These are phyloP conservation scores for Neurospora cerealis DNA, from an alignment of 495 filamentous ascomycete species.

Conservation along the genomic window DNA sequence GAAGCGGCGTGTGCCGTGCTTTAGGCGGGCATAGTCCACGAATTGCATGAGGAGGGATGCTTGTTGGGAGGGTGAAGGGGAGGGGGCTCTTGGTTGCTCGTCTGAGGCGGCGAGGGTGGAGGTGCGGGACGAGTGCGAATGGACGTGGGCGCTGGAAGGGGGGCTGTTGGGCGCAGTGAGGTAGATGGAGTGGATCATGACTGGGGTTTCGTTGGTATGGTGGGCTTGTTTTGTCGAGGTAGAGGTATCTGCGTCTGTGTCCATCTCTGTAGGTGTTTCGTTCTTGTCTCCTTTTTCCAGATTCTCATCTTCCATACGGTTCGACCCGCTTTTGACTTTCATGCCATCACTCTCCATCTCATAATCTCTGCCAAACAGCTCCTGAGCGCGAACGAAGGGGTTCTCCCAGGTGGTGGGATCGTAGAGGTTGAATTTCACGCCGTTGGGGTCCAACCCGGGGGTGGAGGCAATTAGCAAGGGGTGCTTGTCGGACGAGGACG, in stretches of 20 bases:
- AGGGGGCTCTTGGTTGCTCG: background rate
- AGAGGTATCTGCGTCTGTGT: no score
- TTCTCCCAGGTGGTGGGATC: slow-evolving; percentile 29
- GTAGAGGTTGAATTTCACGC: slow-evolving; percentile 38
- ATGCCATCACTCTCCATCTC: background rate
- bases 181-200: slow-evolving; percentile 26
- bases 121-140: background rate
- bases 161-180: slow-evolving; percentile 20
- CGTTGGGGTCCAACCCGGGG: slow-evolving; percentile 2
- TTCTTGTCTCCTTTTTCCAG: no score
- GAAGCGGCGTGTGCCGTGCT: slow-evolving; percentile 30
- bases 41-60: slow-evolving; percentile 24
- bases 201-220: background rate
- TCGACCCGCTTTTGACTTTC: background rate
- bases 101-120: background rate
- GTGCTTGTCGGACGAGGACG: slow-evolving; percentile 7
- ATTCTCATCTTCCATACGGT: background rate
- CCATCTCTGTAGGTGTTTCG: no score
- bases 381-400: slow-evolving; percentile 13
- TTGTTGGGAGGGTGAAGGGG: background rate
- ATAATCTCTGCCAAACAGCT: background rate
- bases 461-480: slow-evolving; percentile 30
- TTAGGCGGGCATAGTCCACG: slow-evolving; percentile 25
- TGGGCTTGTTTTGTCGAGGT: no score
- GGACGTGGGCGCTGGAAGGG: background rate